Percentiles rank a stretch among this genome's conserved stretches.
These are phyloP conservation scores for Linnemannia hyalina DNA, from an alignment of 192 early-diverging fungal genomes.

Conservation along the genomic window DNA sequence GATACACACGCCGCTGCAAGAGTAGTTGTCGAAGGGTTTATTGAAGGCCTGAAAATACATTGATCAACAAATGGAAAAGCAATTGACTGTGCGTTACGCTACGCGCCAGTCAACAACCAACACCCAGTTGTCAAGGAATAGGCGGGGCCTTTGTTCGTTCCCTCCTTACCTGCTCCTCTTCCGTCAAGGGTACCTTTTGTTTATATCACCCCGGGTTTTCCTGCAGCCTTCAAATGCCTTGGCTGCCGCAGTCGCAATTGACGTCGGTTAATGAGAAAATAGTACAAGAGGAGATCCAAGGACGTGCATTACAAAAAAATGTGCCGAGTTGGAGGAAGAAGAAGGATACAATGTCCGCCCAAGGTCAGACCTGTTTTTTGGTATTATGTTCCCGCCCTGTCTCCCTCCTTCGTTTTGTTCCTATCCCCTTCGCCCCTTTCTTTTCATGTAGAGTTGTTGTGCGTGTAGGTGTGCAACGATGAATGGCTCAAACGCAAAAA, in stretches of 20 bases:
- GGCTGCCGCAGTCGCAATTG: not conserved
- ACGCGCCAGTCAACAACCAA: too few relatives aligned
- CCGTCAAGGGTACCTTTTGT: not conserved
- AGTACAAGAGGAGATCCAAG: not conserved
- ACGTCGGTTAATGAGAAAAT: not conserved
- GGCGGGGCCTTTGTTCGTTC: not conserved
- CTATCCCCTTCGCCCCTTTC: not conserved
- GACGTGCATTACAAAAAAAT: not conserved
- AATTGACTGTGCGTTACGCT: too few relatives aligned
- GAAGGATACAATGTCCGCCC: not conserved
- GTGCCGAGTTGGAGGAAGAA: not conserved
- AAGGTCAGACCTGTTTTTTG: not conserved
- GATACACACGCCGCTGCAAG: too few relatives aligned
- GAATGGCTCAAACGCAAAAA: not conserved
- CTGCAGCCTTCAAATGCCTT: not conserved
- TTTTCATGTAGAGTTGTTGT: not conserved
- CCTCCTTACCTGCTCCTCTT: not conserved
- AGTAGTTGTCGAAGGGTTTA: too few relatives aligned
- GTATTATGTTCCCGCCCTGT: too few relatives aligned
- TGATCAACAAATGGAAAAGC: too few relatives aligned
- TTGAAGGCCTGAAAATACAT: too few relatives aligned
- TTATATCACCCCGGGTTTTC: not conserved
- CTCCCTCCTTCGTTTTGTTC: too few relatives aligned
- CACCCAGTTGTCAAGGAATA: too few relatives aligned
- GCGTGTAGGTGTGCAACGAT: not conserved